phyloP scores from a whole-genome alignment of 1,139 yeast genomes.

The Sugiyamaella grinbergsii region DNA sequence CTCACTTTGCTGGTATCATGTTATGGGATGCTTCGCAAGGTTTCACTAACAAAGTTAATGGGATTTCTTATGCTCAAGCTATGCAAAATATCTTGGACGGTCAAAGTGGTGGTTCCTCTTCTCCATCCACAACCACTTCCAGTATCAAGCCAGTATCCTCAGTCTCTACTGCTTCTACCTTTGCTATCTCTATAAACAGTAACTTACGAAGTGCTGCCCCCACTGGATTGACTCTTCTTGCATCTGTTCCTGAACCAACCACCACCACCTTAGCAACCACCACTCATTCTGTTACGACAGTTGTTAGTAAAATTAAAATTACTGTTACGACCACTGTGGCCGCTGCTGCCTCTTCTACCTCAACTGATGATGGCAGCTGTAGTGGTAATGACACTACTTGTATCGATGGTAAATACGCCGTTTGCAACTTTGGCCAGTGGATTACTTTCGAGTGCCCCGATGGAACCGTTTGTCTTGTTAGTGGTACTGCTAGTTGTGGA shows the following conservation, averaged over 20 bases:
- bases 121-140: constrained; percentile 18
- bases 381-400: constrained; percentile 55
- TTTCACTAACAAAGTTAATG: constrained; percentile 53
- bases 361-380: constrained; percentile 41
- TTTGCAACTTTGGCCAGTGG: constrained; percentile 60
- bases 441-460: constrained; percentile 55
- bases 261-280: constrained; percentile 23
- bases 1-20: constrained; percentile 79
- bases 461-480: constrained; percentile 62
- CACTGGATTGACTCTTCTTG: constrained; percentile 21
- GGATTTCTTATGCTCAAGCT: constrained; percentile 49
- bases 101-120: constrained; percentile 21
- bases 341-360: constrained; percentile 25
- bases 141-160: neutral
- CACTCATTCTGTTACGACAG: constrained; percentile 5
- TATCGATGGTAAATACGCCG: constrained; percentile 52
- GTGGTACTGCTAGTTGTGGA: constrained; percentile 33
- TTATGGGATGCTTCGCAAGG: constrained; percentile 93
- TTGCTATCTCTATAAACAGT: constrained; percentile 5
- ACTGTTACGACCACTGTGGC: constrained; percentile 20
- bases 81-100: constrained; percentile 47
- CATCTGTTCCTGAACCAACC: constrained; percentile 30
- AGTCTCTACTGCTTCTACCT: constrained; percentile 11
- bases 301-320: constrained; percentile 4
- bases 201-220: neutral